Base-by-base conservation (phyloP, 345 rosid species). In the Sapria himalayana region DNA sequence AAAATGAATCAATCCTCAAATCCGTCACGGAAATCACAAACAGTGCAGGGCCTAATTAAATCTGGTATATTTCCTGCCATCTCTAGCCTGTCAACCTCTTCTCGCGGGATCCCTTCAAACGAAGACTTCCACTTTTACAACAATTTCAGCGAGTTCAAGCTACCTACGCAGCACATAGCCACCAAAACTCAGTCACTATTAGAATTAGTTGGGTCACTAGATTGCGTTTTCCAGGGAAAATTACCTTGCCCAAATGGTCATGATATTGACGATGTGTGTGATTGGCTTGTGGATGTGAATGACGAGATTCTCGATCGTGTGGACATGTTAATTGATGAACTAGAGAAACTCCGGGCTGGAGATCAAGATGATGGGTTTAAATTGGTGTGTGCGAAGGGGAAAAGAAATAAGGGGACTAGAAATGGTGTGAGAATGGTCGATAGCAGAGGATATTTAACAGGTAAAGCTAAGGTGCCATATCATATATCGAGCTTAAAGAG, bases 111-210 rank as follows among this genome's bases (percentile, higher is more conserved):
- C 39, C 94, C 98, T 2, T 13, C 76, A 5, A 56, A 66, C 41
- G 67, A 58, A 29, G 98, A 78, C 60, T 89, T 89, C 27, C 93
- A 89, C 41, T 89, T 76, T 61, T 82, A 55, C 65, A 7, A 60
- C 70, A 89, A 82, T 46, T 89, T 89, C 63, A 67, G 58, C 22
- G 84, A 71, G 35, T 79, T 89, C 67, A 74, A 67, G 48, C 50
- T 33, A 19, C 92, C 94, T 19, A 44, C 72, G 8, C 56, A 55
- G 9, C 58, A 56, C 22, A 60, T 89, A 22, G 31, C 73, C 14
- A 37, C 19, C 19, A 41, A 33, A 31, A 76, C 98, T 5, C 69
- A 62, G 14, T 64, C 76, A 5, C 35, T 61, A 21, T 84, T 89
- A 3, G 58, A 51, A 6, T 55, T 78, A 20, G 59, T 79, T 33